Percentiles rank a stretch among this genome's conserved stretches.
phyloP scores from a whole-genome alignment of 2,329 filamentous ascomycete genomes.

The Colletotrichum echinochloae region DNA sequence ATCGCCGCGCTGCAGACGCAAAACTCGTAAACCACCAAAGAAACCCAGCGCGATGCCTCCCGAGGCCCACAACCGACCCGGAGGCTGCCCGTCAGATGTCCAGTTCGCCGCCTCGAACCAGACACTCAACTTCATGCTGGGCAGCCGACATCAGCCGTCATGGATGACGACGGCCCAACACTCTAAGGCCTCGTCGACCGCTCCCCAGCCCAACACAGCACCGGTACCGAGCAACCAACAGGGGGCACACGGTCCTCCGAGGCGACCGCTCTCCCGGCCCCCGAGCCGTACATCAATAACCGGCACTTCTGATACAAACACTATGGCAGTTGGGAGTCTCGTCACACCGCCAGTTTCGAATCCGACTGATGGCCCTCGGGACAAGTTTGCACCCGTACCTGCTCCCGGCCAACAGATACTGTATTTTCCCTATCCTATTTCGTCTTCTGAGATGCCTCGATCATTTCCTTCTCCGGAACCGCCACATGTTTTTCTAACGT shows the following conservation, averaged over 20 bases:
- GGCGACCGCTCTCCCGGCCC: neutral
- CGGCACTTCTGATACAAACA: neutral
- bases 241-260: neutral
- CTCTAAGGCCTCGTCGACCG: neutral
- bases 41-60: slow-evolving; percentile 17
- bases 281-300: neutral
- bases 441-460: neutral
- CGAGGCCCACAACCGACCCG: slow-evolving; percentile 16
- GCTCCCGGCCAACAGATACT: slow-evolving; percentile 15
- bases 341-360: neutral
- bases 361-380: neutral
- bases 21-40: slow-evolving; percentile 23
- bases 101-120: slow-evolving; percentile 56
- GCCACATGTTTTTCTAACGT: slow-evolving; percentile 5
- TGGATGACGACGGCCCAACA: slow-evolving; percentile 45
- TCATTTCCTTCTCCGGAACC: neutral
- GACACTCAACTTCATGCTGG: slow-evolving; percentile 55
- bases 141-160: slow-evolving; percentile 50
- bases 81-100: slow-evolving; percentile 30
- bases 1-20: slow-evolving; percentile 26
- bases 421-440: slow-evolving; percentile 14
- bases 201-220: neutral
- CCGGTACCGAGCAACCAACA: slow-evolving; percentile 4
- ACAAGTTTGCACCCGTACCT: neutral
- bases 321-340: neutral